Conservation (phyloP, 805 yeast genomes). For the Yarrowia sp. region DNA sequence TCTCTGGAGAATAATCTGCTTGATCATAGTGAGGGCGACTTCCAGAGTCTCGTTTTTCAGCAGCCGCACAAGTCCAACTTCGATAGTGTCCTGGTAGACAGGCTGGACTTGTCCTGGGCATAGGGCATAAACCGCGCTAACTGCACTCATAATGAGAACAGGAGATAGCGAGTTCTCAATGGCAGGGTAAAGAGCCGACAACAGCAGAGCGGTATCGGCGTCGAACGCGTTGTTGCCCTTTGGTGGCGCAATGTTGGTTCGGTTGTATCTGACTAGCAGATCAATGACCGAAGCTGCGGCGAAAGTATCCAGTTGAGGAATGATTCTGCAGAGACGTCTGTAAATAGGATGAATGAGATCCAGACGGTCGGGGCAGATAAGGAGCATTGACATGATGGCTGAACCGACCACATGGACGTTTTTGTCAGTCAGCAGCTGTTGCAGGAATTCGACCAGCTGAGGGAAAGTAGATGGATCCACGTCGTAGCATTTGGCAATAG, state of each 20-base stretch:
- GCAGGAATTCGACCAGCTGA: slow-evolving; percentile 60
- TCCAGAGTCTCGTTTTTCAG: slow-evolving; percentile 12
- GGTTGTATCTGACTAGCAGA: slow-evolving; percentile 68
- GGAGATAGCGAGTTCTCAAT: slow-evolving; percentile 20
- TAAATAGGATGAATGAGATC: slow-evolving; percentile 75
- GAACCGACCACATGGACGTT: slow-evolving; percentile 72
- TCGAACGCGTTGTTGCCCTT: slow-evolving; percentile 55
- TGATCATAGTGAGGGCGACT: slow-evolving; percentile 23
- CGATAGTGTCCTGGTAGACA: slow-evolving; percentile 2
- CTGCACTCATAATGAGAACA: slow-evolving; percentile 18
- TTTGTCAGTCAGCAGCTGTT: slow-evolving; percentile 66
- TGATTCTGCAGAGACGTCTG: slow-evolving; percentile 60
- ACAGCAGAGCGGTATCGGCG: slow-evolving; percentile 58
- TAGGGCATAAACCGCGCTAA: slow-evolving; percentile 19
- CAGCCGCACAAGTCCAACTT: slow-evolving; percentile 18
- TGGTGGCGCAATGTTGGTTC: slow-evolving; percentile 59
- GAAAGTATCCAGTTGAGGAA: slow-evolving; percentile 71
- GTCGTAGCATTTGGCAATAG: slow-evolving; percentile 65
- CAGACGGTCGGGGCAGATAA: slow-evolving; percentile 62
- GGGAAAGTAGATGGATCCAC: slow-evolving; percentile 55
- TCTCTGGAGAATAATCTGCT: slow-evolving; percentile 16
- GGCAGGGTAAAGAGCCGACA: slow-evolving; percentile 47
- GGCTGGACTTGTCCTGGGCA: slow-evolving; percentile 27
- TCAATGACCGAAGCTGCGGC: slow-evolving; percentile 67
- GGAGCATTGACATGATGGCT: slow-evolving; percentile 64